phyloP scores from a whole-genome alignment of 371 early-diverging fungal species.

The Lichtheimia corymbifera region DNA sequence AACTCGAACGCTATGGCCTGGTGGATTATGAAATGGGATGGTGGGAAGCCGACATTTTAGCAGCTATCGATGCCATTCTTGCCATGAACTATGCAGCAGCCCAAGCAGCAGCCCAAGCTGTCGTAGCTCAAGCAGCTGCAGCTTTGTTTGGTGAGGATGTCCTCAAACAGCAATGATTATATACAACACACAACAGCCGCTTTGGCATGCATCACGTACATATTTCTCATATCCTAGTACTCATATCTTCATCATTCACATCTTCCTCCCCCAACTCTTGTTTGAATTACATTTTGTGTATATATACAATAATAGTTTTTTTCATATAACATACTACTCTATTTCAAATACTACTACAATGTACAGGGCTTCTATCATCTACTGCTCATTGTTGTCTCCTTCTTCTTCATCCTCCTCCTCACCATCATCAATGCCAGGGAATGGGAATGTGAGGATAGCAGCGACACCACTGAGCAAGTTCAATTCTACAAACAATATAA shows the following conservation, averaged over 20 bases:
- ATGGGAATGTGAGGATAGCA: constrained; percentile 85
- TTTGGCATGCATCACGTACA: constrained; percentile 3
- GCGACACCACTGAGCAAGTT: constrained; percentile 94
- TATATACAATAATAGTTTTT: constrained; percentile 8
- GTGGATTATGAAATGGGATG: constrained; percentile 89
- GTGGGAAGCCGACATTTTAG: constrained; percentile 81
- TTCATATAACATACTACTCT: constrained; percentile 1
- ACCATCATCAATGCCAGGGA: constrained; percentile 66
- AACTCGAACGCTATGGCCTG: constrained; percentile 74
- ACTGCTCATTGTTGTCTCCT: constrained; percentile 10
- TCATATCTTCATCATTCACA: background rate
- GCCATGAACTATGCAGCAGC: constrained; percentile 53
- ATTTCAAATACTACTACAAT: constrained; percentile 3
- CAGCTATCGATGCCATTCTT: constrained; percentile 65
- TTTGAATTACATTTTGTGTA: constrained; percentile 9
- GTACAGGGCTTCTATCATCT: constrained; percentile 8
- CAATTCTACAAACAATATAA: constrained; percentile 56
- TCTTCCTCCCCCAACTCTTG: background rate
- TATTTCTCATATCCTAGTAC: background rate
- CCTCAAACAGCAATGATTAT: constrained; percentile 12
- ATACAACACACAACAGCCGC: background rate
- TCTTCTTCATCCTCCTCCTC: constrained; percentile 46
- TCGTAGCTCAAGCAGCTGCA: constrained; percentile 49
- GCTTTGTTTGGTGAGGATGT: constrained; percentile 48
- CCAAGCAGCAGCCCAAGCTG: constrained; percentile 49